Evolutionary conservation across 495 filamentous ascomycete species (phyloP).

Genomic region (Aspergillus sparsus): DNA sequence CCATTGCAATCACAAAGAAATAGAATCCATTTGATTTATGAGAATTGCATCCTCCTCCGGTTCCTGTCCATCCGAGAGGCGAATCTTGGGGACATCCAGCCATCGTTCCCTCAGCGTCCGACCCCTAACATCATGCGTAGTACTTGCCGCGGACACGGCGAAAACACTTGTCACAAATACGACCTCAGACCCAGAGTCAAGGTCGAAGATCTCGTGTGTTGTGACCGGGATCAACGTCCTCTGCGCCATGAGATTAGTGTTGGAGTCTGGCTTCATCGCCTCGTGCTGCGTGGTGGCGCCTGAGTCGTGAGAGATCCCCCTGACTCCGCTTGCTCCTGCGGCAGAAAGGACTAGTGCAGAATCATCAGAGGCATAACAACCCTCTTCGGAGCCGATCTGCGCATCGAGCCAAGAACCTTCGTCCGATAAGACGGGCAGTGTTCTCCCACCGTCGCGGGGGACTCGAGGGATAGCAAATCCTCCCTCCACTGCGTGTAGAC

Average conservation of each 20-base stretch:
- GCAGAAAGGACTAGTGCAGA: not conserved
- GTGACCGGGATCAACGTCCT: conserved; percentile 13
- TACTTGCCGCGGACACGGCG: not conserved
- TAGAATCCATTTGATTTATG: not conserved
- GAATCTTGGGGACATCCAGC: conserved; percentile 5
- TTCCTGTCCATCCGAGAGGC: not conserved
- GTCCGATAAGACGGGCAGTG: conserved; percentile 1
- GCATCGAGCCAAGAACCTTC: not conserved
- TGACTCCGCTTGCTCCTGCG: conserved; percentile 8
- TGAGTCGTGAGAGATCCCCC: not conserved
- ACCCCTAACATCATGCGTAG: not conserved
- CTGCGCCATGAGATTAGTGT: conserved; percentile 12
- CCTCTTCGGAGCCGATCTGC: not conserved
- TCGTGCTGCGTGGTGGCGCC: conserved; percentile 1
- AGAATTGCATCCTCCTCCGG: not conserved
- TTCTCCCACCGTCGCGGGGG: not conserved
- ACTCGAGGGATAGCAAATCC: conserved; percentile 13
- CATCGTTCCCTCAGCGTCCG: not conserved
- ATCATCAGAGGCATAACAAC: not conserved
- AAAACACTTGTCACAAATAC: conserved; percentile 6
- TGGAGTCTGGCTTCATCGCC: conserved; percentile 13
- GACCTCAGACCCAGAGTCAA: not conserved
- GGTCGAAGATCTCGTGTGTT: conserved; percentile 6
- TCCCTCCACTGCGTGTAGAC: conserved; percentile 8
- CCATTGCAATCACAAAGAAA: too few relatives aligned